phyloP scores from a whole-genome alignment of 768 basidiomycete genomes.

The Mrakia frigida region DNA sequence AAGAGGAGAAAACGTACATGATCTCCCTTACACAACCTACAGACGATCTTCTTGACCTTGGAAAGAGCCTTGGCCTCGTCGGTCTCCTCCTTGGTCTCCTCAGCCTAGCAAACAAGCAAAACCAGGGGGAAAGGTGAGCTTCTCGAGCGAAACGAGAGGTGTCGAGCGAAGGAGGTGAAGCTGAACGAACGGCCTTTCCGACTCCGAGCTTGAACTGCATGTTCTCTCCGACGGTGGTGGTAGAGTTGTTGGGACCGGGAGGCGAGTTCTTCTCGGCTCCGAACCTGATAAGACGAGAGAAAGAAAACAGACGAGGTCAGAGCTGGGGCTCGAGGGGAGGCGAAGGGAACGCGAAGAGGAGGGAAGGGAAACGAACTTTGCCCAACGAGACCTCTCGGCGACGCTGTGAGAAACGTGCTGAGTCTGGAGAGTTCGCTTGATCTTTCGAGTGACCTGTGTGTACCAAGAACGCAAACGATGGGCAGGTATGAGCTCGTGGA shows the following conservation, averaged over 20 bases:
- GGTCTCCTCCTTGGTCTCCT: constrained; percentile 37
- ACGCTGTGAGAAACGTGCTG: constrained; percentile 89
- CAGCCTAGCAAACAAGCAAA: neutral
- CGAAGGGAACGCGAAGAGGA: neutral
- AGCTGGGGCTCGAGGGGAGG: too few species aligned
- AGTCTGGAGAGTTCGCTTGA: constrained; percentile 79
- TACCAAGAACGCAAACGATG: constrained; percentile 8
- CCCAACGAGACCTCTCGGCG: constrained; percentile 87
- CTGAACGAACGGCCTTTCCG: constrained; percentile 47
- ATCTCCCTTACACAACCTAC: constrained; percentile 90
- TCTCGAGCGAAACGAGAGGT: neutral
- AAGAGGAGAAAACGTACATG: constrained; percentile 48
- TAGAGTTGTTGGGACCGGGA: constrained; percentile 83
- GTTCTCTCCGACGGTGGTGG: constrained; percentile 82
- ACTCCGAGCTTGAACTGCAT: constrained; percentile 59
- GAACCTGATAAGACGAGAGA: constrained; percentile 52
- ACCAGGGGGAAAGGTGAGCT: neutral
- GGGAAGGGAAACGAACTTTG: constrained; percentile 47
- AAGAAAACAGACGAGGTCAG: neutral
- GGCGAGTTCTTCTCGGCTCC: constrained; percentile 83
- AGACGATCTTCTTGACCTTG: constrained; percentile 70
- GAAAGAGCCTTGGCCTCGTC: constrained; percentile 49
- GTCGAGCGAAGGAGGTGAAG: neutral
- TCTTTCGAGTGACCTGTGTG: constrained; percentile 72
- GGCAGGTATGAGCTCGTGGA: neutral